Evolutionary conservation across 352 stramenopile species (phyloP), one percentile per base, ranked within the genome.

Genomic region (Heterotrichella gracilis): DNA sequence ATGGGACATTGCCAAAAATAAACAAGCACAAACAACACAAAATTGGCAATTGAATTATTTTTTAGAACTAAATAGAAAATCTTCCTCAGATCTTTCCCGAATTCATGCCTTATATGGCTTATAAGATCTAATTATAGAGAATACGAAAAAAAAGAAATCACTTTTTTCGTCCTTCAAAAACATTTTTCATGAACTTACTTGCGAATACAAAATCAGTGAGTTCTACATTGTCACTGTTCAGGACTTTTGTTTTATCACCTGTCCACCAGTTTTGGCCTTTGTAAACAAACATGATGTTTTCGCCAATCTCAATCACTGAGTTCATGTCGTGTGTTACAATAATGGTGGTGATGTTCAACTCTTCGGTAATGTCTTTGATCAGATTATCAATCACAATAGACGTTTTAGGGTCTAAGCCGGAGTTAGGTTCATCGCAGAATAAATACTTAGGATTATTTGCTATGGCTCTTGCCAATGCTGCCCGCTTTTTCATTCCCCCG

Each of bases 351-450:
- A 53, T 53, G n/a, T 53, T n/a, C 9, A 53, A 53, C n/a, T 53
- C 32, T n/a, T 53, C 9, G 32, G 32, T 53, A 53, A 53, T 53
- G 32, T 53, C 32, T n/a, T 53, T 53, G 32, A 53, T 53, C 32
- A 53, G n/a, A 17, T 53, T n/a, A n/a, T 53, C 32, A n/a, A 53
- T 53, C 9, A 53, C n/a, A 53, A 53, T 53, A 17, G 32, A 53
- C 9, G 32, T 53, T 53, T 53, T 53, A 17, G 32, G 32, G n/a
- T 53, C 32, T n/a, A 53, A n/a, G 9, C 32, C 32, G 9, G 32
- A 53, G n/a, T 53, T 53, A n/a, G 32, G 32, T 53, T 53, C 32
- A 53, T 53, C 32, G n/a, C 32, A 53, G n/a, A 53, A 53, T n/a
- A 53, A 53, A 53, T 53, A 53, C n/a, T 53, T 53, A 17, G 32